Evolutionary conservation across 1,284 basidiomycete genomes (phyloP).

Genomic region (Rhodofomes roseus): DNA sequence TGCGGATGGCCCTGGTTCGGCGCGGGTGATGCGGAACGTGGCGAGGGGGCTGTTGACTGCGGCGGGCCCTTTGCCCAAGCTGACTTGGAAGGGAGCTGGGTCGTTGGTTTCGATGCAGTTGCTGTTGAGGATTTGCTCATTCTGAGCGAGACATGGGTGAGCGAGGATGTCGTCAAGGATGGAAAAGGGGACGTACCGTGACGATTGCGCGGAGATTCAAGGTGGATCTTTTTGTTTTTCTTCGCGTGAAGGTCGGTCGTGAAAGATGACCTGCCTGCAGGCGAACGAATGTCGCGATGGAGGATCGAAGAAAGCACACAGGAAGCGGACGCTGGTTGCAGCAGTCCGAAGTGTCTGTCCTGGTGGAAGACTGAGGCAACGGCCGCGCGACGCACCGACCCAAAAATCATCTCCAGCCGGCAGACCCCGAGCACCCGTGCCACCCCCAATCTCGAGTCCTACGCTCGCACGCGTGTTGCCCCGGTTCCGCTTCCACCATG

Average conservation of each 20-base stretch:
- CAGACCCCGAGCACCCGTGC: slow-evolving; percentile 21
- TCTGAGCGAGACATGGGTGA: slow-evolving; percentile 37
- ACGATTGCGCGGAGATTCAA: slow-evolving; percentile 38
- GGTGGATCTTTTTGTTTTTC: slow-evolving; percentile 39
- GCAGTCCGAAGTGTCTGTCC: slow-evolving; percentile 33
- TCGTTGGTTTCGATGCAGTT: slow-evolving; percentile 64
- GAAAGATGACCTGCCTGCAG: slow-evolving; percentile 88
- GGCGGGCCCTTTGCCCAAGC: slow-evolving; percentile 84
- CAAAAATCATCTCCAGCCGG: slow-evolving; percentile 26
- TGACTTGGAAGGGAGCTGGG: slow-evolving; percentile 69
- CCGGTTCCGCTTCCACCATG: background rate
- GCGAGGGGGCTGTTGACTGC: slow-evolving; percentile 51
- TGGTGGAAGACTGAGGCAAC: slow-evolving; percentile 32
- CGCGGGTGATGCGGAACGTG: slow-evolving; percentile 75
- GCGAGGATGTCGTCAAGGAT: slow-evolving; percentile 11
- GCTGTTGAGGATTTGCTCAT: slow-evolving; percentile 83
- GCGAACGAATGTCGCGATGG: slow-evolving; percentile 50
- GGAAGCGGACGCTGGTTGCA: slow-evolving; percentile 31
- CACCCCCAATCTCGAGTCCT: background rate
- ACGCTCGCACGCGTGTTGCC: background rate
- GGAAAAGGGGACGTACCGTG: slow-evolving; percentile 51
- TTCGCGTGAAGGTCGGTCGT: slow-evolving; percentile 70
- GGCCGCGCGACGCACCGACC: slow-evolving; percentile 19
- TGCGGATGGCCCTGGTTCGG: slow-evolving; percentile 45
- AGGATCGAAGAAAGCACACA: slow-evolving; percentile 20